phyloP scores from a whole-genome alignment of 2,329 filamentous ascomycete genomes.

The Graphiopsis chlorocephala region DNA sequence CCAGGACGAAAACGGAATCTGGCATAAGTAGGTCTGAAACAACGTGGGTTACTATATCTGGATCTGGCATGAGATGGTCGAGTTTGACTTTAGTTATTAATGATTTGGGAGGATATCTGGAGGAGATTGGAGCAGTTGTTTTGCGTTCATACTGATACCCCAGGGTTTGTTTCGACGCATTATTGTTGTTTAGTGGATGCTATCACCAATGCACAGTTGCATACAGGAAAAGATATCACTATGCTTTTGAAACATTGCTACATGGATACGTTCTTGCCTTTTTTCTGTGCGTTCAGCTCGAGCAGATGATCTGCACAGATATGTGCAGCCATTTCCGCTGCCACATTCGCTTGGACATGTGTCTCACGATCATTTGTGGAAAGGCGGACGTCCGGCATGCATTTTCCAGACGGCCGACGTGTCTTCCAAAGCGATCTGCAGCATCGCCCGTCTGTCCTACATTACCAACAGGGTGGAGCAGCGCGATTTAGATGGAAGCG shows the following conservation, averaged over 20 bases:
- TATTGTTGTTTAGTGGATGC: neutral
- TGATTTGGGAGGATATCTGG: neutral
- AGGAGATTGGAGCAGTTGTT: neutral
- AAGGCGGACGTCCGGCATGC: neutral
- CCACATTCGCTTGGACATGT: neutral
- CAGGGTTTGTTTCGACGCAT: neutral
- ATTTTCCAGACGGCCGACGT: neutral
- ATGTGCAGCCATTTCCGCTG: neutral
- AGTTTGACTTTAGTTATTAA: neutral
- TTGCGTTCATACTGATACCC: slow-evolving; percentile 2
- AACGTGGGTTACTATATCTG: neutral
- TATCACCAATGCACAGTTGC: neutral
- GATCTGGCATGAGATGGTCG: neutral
- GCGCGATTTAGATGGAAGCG: neutral
- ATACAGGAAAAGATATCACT: neutral
- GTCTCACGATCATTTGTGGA: neutral
- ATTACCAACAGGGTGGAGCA: neutral
- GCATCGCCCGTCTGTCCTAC: neutral
- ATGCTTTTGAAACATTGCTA: neutral
- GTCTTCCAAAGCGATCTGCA: neutral
- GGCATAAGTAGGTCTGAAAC: slow-evolving; percentile 22
- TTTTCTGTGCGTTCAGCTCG: neutral
- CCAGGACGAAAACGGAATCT: slow-evolving; percentile 30
- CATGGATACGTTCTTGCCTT: neutral
- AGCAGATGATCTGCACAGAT: neutral